These are phyloP conservation scores for Massarina eburnea DNA, from an alignment of 2,329 filamentous ascomycete genomes.

Conservation along the genomic window DNA sequence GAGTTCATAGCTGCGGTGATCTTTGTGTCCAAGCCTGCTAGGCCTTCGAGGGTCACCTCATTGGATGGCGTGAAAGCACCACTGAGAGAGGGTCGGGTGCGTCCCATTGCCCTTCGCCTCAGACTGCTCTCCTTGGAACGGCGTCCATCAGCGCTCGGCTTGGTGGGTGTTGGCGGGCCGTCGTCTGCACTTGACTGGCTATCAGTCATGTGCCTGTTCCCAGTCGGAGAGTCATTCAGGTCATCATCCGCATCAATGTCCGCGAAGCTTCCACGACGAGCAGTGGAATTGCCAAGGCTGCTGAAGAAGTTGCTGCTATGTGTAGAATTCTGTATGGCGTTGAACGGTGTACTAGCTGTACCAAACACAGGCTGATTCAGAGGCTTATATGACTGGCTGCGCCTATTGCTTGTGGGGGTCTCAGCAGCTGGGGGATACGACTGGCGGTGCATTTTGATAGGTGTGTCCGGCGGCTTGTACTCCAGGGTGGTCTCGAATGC, in stretches of 20 bases:
- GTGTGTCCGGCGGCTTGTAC: slow-evolving; percentile 86
- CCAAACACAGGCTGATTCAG: slow-evolving; percentile 65
- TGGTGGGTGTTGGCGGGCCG: slow-evolving; percentile 92
- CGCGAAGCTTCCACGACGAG: slow-evolving; percentile 70
- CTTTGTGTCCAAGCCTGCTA: not conserved
- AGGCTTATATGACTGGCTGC: slow-evolving; percentile 60
- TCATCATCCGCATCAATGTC: slow-evolving; percentile 75
- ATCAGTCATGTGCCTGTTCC: slow-evolving; percentile 51
- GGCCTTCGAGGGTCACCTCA: not conserved
- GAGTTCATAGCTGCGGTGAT: slow-evolving; percentile 45
- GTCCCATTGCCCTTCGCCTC: slow-evolving; percentile 53
- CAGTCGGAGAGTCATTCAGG: slow-evolving; percentile 57
- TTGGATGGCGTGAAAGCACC: slow-evolving; percentile 50
- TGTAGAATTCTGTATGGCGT: slow-evolving; percentile 51
- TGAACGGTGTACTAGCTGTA: slow-evolving; percentile 80
- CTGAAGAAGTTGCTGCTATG: slow-evolving; percentile 62
- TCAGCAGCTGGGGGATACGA: slow-evolving; percentile 65
- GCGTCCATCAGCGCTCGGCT: slow-evolving; percentile 57
- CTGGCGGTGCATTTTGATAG: slow-evolving; percentile 60
- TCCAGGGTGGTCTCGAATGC: slow-evolving; percentile 61
- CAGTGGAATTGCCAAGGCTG: slow-evolving; percentile 53
- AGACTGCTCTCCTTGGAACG: slow-evolving; percentile 55
- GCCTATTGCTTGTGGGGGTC: slow-evolving; percentile 44
- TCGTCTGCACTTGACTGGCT: slow-evolving; percentile 67
- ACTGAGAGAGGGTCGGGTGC: slow-evolving; percentile 47